Evolutionary conservation across 371 early-diverging fungal species (phyloP), one percentile per base, ranked within the genome.

Genomic region (Apophysomyces variabilis): DNA sequence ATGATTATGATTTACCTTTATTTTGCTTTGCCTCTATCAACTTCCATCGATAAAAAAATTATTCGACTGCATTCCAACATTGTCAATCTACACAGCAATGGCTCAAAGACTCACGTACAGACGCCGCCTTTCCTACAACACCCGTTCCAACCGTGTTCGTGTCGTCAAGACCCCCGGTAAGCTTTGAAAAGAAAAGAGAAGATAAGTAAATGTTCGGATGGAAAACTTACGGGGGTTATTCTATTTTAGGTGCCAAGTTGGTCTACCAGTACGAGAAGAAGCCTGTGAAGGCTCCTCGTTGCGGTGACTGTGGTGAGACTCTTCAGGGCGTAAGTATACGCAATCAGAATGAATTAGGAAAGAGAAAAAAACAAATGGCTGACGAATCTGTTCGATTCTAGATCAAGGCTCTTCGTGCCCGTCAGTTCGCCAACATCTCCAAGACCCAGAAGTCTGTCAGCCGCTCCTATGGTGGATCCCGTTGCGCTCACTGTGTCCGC

Each of bases 71-170:
- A 7, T 18, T 50, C 7, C 54, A 50, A 16, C 54, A 50, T 50
- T 26, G 21, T 50, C n/a, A 13, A 26, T 26, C 32, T 7, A 18
- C 5, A 50, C 54, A 50, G 75, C 69, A 74, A 90, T 90, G 90
- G 89, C 82, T 80, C 96, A 97, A 88, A 94, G 99, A 87, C 89
- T 97, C 71, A 95, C 94, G 70, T 99, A 98, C 92, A 91, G 97
- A 83, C 93, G 98, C 75, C 93, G 97, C 77, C 89, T 95, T 73
- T 96, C 97, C 72, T 99, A 98, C 95, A 97, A 98, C 95, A 99
- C 99, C 79, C 92, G 92, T 84, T 96, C 96, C 79, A 99, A 99
- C 96, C 91, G 95, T 86, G 90, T 91, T 81, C 86, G 90, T 76
- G 88, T 95, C 77, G 92, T 95, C 85, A 98, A 98, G 95, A 97